These are phyloP conservation scores for Allomyces macrogynus DNA, from an alignment of 192 early-diverging fungal genomes.

Conservation along the genomic window DNA sequence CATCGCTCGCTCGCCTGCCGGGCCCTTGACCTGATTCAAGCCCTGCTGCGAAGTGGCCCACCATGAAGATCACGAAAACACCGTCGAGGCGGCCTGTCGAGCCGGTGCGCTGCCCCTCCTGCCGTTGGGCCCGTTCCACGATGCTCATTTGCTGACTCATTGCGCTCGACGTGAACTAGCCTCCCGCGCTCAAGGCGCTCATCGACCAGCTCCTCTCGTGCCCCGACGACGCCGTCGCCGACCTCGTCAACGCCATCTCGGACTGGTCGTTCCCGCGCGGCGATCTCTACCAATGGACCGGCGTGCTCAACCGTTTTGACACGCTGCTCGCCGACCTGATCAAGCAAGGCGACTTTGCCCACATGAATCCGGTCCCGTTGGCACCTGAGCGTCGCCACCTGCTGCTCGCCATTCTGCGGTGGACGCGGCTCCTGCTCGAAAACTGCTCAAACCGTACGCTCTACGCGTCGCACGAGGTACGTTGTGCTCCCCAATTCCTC, in stretches of 20 bases:
- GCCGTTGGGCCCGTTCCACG: not conserved
- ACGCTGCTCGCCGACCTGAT: slow-evolving; percentile 45
- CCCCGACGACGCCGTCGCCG: slow-evolving; percentile 32
- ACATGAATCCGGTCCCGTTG: slow-evolving; percentile 40
- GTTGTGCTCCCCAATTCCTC: not conserved
- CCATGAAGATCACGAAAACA: slow-evolving; percentile 5
- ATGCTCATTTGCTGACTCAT: not conserved
- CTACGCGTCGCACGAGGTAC: slow-evolving; percentile 80
- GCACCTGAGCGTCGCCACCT: slow-evolving; percentile 26
- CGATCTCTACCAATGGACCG: slow-evolving; percentile 90
- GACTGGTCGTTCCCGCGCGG: slow-evolving; percentile 70
- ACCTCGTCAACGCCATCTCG: slow-evolving; percentile 19
- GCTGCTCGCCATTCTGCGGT: slow-evolving; percentile 41
- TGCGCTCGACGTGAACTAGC: not conserved
- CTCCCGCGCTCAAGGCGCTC: not conserved
- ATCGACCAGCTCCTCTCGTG: slow-evolving; percentile 3
- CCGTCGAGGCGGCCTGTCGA: not conserved
- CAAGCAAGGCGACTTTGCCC: slow-evolving; percentile 39
- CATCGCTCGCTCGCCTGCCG: too few relatives aligned
- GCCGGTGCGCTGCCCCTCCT: not conserved
- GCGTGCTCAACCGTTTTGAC: slow-evolving; percentile 84
- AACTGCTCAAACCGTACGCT: slow-evolving; percentile 86
- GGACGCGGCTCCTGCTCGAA: slow-evolving; percentile 70
- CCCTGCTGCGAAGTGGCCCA: too few relatives aligned
- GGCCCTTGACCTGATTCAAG: too few relatives aligned